Evolutionary conservation across 352 stramenopile genomes (phyloP).

Genomic region (Pythium oligandrum): DNA sequence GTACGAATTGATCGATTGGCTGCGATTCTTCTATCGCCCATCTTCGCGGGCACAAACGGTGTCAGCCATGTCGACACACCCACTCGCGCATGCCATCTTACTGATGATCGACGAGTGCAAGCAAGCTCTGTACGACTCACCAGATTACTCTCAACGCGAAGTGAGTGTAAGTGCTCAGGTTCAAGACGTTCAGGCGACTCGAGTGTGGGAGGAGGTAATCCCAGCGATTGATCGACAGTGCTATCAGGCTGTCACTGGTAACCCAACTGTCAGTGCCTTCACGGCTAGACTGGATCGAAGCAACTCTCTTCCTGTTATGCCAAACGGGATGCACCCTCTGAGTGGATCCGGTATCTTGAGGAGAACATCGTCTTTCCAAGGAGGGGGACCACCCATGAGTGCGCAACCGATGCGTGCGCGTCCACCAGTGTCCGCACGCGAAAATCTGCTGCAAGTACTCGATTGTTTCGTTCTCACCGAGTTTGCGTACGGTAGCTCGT

Average conservation of each 20-base stretch:
- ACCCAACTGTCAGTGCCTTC: neutral
- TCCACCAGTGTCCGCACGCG: slow-evolving; percentile 8
- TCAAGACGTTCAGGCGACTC: neutral
- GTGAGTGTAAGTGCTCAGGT: too few species aligned
- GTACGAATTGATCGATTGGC: slow-evolving; percentile 21
- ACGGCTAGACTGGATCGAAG: neutral
- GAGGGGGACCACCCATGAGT: too few species aligned
- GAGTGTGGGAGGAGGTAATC: slow-evolving; percentile 16
- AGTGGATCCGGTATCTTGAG: neutral
- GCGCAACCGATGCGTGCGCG: too few species aligned
- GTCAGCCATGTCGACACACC: slow-evolving; percentile 15
- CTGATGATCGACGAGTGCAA: slow-evolving; percentile 6
- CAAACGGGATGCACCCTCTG: neutral
- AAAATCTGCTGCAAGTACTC: slow-evolving; percentile 9
- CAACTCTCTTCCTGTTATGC: slow-evolving; percentile 3
- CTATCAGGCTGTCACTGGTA: neutral
- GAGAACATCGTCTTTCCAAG: slow-evolving; percentile 6
- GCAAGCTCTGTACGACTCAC: too few species aligned
- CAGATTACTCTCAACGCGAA: too few species aligned
- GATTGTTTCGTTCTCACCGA: slow-evolving; percentile 13
- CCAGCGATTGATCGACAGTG: slow-evolving; percentile 16
- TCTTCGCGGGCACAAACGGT: slow-evolving; percentile 31
- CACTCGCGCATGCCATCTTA: slow-evolving; percentile 16
- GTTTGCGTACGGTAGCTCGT: slow-evolving; percentile 36
- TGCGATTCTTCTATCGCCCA: slow-evolving; percentile 68